These are phyloP conservation scores for Salix udensis DNA, from an alignment of 345 rosid species.

Conservation along the genomic window DNA sequence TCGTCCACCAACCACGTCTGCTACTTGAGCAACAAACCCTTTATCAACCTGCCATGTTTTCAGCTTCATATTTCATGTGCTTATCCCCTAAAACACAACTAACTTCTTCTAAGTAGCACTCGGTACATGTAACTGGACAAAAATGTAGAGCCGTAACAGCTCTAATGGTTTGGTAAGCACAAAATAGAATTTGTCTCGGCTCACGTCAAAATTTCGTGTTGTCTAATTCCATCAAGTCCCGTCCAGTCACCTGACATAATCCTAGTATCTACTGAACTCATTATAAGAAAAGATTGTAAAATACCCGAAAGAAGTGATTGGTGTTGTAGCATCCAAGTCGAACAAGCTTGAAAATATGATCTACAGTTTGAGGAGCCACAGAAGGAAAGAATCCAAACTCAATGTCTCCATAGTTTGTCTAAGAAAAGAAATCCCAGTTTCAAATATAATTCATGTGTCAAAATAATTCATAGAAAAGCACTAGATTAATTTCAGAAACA, in stretches of 20 bases:
- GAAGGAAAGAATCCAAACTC: conserved; percentile 85
- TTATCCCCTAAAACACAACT: too few relatives aligned
- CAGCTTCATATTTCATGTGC: background rate
- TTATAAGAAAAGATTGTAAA: too few relatives aligned
- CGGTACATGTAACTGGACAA: too few relatives aligned
- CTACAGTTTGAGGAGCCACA: conserved; percentile 90
- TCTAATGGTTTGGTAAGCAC: too few relatives aligned
- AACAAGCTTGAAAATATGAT: conserved; percentile 89
- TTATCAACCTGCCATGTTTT: conserved; percentile 60
- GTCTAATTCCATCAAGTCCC: too few relatives aligned
- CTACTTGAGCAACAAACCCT: conserved; percentile 98
- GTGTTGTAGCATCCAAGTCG: conserved; percentile 88
- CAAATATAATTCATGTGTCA: background rate
- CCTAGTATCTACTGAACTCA: too few relatives aligned
- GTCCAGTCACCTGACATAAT: too few relatives aligned
- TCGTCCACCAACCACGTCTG: conserved; percentile 74
- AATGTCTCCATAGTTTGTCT: conserved; percentile 84
- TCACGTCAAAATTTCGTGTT: too few relatives aligned
- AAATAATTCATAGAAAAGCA: background rate
- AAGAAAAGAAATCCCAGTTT: conserved; percentile 4
- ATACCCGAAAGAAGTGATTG: conserved; percentile 92
- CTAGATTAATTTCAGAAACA: background rate
- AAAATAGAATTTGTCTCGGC: too few relatives aligned
- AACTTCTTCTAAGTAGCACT: too few relatives aligned
- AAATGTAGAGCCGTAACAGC: too few relatives aligned